These are phyloP conservation scores for Fistulinella cinereoalba DNA, from an alignment of 1,284 basidiomycete genomes.

Conservation along the genomic window DNA sequence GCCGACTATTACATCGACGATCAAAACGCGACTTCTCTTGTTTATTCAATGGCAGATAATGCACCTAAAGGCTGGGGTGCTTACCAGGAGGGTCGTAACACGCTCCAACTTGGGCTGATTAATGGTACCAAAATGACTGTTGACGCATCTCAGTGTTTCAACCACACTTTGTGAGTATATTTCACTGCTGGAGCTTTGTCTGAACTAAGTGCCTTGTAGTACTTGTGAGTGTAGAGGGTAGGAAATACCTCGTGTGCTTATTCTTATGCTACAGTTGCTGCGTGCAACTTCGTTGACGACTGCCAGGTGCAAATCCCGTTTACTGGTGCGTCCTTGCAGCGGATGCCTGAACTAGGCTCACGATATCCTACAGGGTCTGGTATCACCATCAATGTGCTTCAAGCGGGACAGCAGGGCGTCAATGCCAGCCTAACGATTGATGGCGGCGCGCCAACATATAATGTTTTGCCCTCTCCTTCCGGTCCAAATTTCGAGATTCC, in stretches of 20 bases:
- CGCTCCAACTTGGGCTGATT: constrained; percentile 6
- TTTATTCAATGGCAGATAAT: constrained; percentile 11
- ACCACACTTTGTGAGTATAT: constrained; percentile 14
- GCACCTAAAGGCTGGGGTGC: constrained; percentile 13
- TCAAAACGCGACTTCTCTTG: constrained; percentile 13
- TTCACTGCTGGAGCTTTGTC: neutral
- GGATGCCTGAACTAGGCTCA: neutral
- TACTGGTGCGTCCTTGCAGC: constrained; percentile 1
- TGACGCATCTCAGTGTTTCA: constrained; percentile 18
- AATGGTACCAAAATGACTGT: constrained; percentile 16
- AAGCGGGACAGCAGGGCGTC: constrained; percentile 15
- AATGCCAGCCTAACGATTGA: constrained; percentile 16
- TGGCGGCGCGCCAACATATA: constrained; percentile 4
- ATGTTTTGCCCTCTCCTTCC: too few species aligned
- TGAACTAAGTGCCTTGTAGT: constrained; percentile 1
- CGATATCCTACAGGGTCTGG: constrained; percentile 14
- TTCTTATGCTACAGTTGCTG: constrained; percentile 8
- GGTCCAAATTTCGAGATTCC: too few species aligned
- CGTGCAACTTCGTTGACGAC: constrained; percentile 7
- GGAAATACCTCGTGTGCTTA: neutral
- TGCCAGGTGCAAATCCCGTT: constrained; percentile 21
- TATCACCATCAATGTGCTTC: constrained; percentile 18
- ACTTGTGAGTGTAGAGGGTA: constrained; percentile 6
- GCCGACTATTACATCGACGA: constrained; percentile 23
- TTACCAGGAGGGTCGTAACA: constrained; percentile 8